Evolutionary conservation across 176 grass and related monocot species (phyloP).

Genomic region (Melocanna baccifera): DNA sequence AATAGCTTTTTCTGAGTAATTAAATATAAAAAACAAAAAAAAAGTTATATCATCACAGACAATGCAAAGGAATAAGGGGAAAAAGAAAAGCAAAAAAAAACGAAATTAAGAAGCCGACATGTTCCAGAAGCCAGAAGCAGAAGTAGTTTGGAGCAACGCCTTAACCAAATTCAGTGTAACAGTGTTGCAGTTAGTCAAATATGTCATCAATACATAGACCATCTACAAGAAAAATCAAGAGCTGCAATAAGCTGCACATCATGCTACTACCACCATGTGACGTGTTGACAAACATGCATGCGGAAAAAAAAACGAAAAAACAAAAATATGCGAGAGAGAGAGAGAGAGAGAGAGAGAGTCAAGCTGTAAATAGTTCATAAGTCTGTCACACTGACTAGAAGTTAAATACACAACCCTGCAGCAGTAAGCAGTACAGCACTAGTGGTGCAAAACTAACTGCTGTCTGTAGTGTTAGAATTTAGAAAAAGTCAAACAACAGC

Average conservation of each 20-base stretch:
- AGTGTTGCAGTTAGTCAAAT: conserved; percentile 11
- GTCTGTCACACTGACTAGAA: not conserved
- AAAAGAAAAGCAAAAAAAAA: no score
- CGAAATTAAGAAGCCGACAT: no score
- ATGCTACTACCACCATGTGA: conserved; percentile 3
- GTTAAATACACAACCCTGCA: not conserved
- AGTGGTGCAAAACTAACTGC: not conserved
- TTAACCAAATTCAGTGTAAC: not conserved
- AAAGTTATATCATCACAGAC: no score
- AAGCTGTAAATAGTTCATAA: not conserved
- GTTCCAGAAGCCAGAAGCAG: no score
- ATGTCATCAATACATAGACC: not conserved
- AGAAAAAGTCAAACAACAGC: conserved; percentile 3
- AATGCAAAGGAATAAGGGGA: no score
- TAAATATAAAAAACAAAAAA: no score
- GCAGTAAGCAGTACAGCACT: not conserved
- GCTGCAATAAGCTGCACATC: not conserved
- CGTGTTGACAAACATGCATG: not conserved
- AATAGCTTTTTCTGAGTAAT: no score
- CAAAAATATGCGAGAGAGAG: no score
- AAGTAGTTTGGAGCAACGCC: no score
- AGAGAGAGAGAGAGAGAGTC: not conserved
- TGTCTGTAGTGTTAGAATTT: not conserved
- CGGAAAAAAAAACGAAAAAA: not conserved
- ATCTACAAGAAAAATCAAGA: not conserved